Evolutionary conservation across 2,329 filamentous ascomycete species (phyloP).

Genomic region (Chaetomium olivaceum): DNA sequence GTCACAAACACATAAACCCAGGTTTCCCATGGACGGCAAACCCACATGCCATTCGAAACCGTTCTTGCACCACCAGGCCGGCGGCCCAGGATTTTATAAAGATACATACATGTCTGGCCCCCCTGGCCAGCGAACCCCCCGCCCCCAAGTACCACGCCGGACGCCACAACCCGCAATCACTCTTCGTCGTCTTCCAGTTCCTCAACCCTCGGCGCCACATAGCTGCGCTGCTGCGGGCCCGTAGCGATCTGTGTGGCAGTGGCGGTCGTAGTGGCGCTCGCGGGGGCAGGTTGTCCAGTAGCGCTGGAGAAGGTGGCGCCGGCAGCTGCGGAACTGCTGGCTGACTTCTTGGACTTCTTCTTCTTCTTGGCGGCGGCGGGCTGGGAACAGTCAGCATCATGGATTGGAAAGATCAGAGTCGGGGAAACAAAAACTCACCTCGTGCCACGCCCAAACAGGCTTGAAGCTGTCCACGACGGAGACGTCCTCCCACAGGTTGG

Average conservation of each 20-base stretch:
- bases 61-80: background rate
- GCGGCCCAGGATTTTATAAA: background rate
- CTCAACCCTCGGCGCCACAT: slow-evolving; percentile 46
- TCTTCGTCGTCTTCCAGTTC: slow-evolving; percentile 40
- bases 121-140: background rate
- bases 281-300: slow-evolving; percentile 54
- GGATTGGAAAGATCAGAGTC: background rate
- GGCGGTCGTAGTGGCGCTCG: slow-evolving; percentile 57
- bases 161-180: slow-evolving; percentile 18
- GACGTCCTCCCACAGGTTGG: slow-evolving; percentile 97
- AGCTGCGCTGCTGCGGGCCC: slow-evolving; percentile 45
- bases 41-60: slow-evolving; percentile 6
- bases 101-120: background rate
- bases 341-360: slow-evolving; percentile 50
- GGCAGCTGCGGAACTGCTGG: slow-evolving; percentile 39
- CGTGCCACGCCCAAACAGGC: slow-evolving; percentile 97
- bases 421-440: slow-evolving; percentile 59
- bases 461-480: slow-evolving; percentile 97
- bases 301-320: slow-evolving; percentile 52
- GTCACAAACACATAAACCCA: background rate
- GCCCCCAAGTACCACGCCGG: background rate
- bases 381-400: slow-evolving; percentile 31
- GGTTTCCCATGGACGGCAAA: background rate
- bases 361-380: slow-evolving; percentile 48
- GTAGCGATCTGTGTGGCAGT: slow-evolving; percentile 57